Conservation (phyloP, 306 rosid genomes). For the Arachis hypogaea region DNA sequence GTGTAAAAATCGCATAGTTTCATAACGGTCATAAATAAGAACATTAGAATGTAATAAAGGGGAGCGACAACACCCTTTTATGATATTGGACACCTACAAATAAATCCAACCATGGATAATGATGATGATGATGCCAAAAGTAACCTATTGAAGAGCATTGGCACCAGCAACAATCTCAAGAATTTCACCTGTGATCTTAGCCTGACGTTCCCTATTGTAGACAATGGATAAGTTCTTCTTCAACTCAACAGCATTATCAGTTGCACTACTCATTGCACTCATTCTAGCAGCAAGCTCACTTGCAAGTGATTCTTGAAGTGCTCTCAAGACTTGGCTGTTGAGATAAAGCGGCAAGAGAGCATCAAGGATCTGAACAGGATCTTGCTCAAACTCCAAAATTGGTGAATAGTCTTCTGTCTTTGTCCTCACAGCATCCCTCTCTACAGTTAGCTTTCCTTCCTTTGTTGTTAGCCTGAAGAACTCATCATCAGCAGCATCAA, state of each 20-base stretch:
- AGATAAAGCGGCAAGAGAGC: conserved; percentile 80
- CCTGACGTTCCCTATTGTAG: conserved; percentile 86
- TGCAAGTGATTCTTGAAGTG: conserved; percentile 88
- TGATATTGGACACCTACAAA: conserved; percentile 45
- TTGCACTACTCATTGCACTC: conserved; percentile 90
- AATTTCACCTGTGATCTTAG: conserved; percentile 90
- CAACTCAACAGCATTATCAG: conserved; percentile 74
- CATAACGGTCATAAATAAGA: conserved; percentile 36
- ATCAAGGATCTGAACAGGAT: conserved; percentile 92
- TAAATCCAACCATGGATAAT: conserved; percentile 36
- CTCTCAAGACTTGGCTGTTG: conserved; percentile 88
- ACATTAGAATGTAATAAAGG: conserved; percentile 27
- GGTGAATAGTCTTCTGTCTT: conserved; percentile 62
- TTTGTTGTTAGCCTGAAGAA: conserved; percentile 82
- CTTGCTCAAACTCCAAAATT: conserved; percentile 85
- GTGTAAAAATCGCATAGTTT: conserved; percentile 29
- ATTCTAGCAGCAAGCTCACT: conserved; percentile 93
- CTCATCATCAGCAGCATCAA: conserved; percentile 91
- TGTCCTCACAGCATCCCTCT: conserved; percentile 67
- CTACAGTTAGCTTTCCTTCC: conserved; percentile 82
- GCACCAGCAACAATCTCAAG: conserved; percentile 96
- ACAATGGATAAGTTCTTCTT: conserved; percentile 59
- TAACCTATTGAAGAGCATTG: conserved; percentile 46
- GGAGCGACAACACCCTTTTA: conserved; percentile 13
- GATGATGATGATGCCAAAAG: not conserved